phyloP scores from a whole-genome alignment of 352 stramenopile species.

The Phytophthora pseudosyringae region DNA sequence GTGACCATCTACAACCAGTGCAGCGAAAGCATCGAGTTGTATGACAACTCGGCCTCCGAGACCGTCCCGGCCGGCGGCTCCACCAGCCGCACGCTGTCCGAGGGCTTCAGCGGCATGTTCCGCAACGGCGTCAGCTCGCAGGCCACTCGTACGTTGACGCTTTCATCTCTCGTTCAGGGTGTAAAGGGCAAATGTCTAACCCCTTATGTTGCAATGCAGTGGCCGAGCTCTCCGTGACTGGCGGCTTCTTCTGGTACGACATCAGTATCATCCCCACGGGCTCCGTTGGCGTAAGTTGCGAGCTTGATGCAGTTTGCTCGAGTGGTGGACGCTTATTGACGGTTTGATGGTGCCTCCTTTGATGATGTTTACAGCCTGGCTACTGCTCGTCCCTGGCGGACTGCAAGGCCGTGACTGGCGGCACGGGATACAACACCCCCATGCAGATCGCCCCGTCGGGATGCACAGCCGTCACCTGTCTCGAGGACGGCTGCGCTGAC shows the following conservation, averaged over 20 bases:
- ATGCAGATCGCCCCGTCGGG: slow-evolving; percentile 62
- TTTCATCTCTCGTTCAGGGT: neutral
- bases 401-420: slow-evolving; percentile 59
- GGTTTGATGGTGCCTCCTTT: neutral
- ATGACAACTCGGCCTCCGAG: slow-evolving; percentile 59
- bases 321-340: slow-evolving; percentile 1
- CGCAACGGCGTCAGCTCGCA: slow-evolving; percentile 53
- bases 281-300: slow-evolving; percentile 35
- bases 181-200: slow-evolving; percentile 3
- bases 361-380: slow-evolving; percentile 38
- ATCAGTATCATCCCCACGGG: slow-evolving; percentile 54
- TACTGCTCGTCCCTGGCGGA: slow-evolving; percentile 52
- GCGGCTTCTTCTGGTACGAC: slow-evolving; percentile 49
- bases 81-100: slow-evolving; percentile 41
- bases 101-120: slow-evolving; percentile 67
- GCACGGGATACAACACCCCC: slow-evolving; percentile 68
- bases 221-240: slow-evolving; percentile 48
- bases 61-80: slow-evolving; percentile 43
- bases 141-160: slow-evolving; percentile 40
- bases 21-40: slow-evolving; percentile 52
- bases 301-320: neutral
- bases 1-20: slow-evolving; percentile 67
- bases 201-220: slow-evolving; percentile 32
- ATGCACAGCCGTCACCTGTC: slow-evolving; percentile 59
- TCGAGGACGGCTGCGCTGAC: slow-evolving; percentile 58